Evolutionary conservation across 2,329 filamentous ascomycete species (phyloP).

Genomic region (Sclerotinia glacialis): DNA sequence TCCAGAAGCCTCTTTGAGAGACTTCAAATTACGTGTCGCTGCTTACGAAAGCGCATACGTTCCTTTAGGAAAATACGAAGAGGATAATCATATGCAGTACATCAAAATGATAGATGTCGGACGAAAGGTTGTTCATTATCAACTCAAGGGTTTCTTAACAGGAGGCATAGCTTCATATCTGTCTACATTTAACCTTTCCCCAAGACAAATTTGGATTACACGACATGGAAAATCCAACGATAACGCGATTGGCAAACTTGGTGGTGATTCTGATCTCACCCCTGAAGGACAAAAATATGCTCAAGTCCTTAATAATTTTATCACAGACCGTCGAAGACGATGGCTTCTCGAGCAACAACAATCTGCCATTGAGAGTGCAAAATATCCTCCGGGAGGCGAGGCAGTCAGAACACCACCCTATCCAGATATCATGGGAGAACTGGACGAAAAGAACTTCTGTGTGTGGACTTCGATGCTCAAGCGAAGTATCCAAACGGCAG

Average conservation of each 20-base stretch:
- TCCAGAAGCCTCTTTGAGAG: conserved; percentile 74
- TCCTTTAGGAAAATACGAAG: conserved; percentile 85
- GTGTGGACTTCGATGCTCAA: conserved; percentile 98
- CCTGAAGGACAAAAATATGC: conserved; percentile 78
- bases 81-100: conserved; percentile 86
- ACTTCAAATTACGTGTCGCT: conserved; percentile 89
- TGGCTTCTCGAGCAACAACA: conserved; percentile 80
- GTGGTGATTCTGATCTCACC: conserved; percentile 83
- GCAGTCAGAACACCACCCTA: conserved; percentile 95
- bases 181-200: conserved; percentile 93
- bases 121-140: conserved; percentile 86
- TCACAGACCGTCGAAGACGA: conserved; percentile 72
- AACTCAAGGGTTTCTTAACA: conserved; percentile 87
- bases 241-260: conserved; percentile 83
- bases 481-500: conserved; percentile 81
- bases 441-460: conserved; percentile 85
- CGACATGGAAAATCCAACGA: conserved; percentile 89
- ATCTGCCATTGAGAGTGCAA: conserved; percentile 65
- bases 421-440: conserved; percentile 70
- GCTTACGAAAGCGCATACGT: conserved; percentile 95
- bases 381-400: conserved; percentile 76
- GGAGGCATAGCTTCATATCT: conserved; percentile 92
- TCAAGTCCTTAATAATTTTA: conserved; percentile 75
- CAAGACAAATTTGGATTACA: conserved; percentile 97
- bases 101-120: conserved; percentile 97